A percentile compares a stretch with the other conserved stretches of the same genome.
Conservation (phyloP, 1,139 yeast species). For the Kodamaea sp. region DNA sequence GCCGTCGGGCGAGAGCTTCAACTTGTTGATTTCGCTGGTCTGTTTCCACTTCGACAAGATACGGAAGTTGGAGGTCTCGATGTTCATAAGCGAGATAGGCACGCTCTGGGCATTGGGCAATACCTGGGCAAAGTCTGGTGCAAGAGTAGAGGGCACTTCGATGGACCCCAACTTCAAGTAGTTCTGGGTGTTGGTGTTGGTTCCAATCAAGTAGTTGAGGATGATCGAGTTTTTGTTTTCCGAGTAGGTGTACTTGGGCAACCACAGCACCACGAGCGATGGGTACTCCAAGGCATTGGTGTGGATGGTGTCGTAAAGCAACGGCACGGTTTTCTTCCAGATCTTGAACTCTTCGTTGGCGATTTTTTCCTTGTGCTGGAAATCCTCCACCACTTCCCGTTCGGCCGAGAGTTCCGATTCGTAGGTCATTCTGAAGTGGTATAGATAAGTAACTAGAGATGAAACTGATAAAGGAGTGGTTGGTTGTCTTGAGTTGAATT, state of each 20-base stretch:
- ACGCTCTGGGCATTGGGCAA: constrained; percentile 22
- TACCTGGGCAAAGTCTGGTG: constrained; percentile 31
- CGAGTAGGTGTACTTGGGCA: constrained; percentile 38
- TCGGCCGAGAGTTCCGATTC: constrained; percentile 19
- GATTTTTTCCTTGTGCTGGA: constrained; percentile 52
- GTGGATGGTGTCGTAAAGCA: constrained; percentile 76
- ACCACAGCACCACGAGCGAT: constrained; percentile 50
- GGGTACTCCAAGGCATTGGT: constrained; percentile 70
- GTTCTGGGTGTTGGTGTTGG: constrained; percentile 48
- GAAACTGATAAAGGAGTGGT: not conserved
- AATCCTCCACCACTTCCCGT: constrained; percentile 40
- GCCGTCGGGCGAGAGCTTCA: constrained; percentile 39
- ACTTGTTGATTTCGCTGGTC: constrained; percentile 54
- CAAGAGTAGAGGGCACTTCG: constrained; percentile 52
- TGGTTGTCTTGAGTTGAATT: not conserved
- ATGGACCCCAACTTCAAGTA: constrained; percentile 48
- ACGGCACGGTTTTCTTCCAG: constrained; percentile 95
- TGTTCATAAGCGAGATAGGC: constrained; percentile 28
- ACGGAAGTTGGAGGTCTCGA: constrained; percentile 31
- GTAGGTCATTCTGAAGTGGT: constrained; percentile 21
- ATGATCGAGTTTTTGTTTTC: constrained; percentile 32
- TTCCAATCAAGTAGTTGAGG: constrained; percentile 50
- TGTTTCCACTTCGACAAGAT: constrained; percentile 50
- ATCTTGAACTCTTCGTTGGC: constrained; percentile 77
- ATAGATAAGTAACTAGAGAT: no score